A percentile compares a stretch with the other conserved stretches of the same genome.
phyloP scores from a whole-genome alignment of 2,329 filamentous ascomycete genomes.

The Coniochaeta sp. region DNA sequence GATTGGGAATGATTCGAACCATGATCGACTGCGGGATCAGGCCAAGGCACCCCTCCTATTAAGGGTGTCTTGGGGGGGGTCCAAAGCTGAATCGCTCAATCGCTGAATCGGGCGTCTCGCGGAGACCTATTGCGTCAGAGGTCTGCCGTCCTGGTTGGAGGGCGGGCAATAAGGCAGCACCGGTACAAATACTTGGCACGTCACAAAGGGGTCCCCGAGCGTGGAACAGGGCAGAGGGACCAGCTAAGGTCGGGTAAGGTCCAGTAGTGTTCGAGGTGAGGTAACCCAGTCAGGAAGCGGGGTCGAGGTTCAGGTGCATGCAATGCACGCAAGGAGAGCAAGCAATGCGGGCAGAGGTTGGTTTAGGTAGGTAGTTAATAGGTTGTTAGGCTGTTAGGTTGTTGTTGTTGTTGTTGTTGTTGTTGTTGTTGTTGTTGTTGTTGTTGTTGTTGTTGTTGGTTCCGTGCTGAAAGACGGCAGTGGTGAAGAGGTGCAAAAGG shows the following conservation, averaged over 20 bases:
- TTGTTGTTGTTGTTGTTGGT: too few relatives aligned
- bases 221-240: background rate
- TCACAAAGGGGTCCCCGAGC: background rate
- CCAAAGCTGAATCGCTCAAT: background rate
- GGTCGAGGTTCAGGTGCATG: background rate
- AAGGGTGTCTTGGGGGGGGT: background rate
- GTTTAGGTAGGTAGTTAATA: too few relatives aligned
- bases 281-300: background rate
- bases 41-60: background rate
- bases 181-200: background rate
- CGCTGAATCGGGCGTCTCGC: background rate
- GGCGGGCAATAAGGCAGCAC: background rate
- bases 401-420: too few relatives aligned
- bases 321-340: background rate
- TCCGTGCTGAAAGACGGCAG: background rate
- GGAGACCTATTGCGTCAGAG: background rate
- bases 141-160: background rate
- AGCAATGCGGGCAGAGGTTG: background rate
- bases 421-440: too few relatives aligned
- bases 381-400: too few relatives aligned
- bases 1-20: constrained; percentile 50
- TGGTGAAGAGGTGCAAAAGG: background rate
- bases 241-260: background rate
- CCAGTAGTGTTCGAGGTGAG: too few relatives aligned
- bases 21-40: constrained; percentile 25